These are phyloP conservation scores for Euphrasia arctica DNA, from an alignment of 305 asterid species.

Conservation along the genomic window DNA sequence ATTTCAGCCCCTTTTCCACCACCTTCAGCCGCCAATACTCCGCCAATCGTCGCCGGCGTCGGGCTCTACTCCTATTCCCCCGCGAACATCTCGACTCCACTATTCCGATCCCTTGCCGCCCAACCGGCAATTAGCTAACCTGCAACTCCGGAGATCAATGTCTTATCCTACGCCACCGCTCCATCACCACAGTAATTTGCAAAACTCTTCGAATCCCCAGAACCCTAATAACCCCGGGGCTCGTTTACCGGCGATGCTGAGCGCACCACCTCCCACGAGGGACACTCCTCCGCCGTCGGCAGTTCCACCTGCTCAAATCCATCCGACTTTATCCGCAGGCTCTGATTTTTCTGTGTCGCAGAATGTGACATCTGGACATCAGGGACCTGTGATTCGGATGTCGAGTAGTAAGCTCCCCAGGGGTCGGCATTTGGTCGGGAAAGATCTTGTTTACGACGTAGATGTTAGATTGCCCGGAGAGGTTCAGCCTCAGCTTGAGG, in stretches of 20 bases:
- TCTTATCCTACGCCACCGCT: constrained; percentile 30
- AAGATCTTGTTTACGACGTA: no score
- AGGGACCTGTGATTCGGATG: constrained; percentile 33
- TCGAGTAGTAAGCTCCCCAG: no score
- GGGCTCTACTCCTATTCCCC: constrained; percentile 35
- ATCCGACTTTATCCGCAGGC: constrained; percentile 46
- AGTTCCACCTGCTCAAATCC: constrained; percentile 32
- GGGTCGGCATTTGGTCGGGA: no score
- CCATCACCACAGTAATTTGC: constrained; percentile 19
- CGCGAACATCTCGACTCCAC: constrained; percentile 22
- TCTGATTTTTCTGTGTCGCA: constrained; percentile 41
- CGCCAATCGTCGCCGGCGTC: constrained; percentile 48
- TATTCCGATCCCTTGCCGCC: not conserved
- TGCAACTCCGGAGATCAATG: no score
- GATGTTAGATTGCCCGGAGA: no score
- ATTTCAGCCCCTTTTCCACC: constrained; percentile 45
- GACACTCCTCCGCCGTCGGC: constrained; percentile 37
- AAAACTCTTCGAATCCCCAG: constrained; percentile 27
- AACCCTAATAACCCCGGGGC: constrained; percentile 48
- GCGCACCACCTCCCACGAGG: constrained; percentile 51
- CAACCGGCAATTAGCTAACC: no score
- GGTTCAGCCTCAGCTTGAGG: no score
- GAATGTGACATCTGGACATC: constrained; percentile 33
- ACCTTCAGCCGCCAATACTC: constrained; percentile 69
- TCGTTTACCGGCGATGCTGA: constrained; percentile 60